These are phyloP conservation scores for Colletotrichum eremochloae DNA, from an alignment of 2,329 filamentous ascomycete genomes.

Conservation along the genomic window DNA sequence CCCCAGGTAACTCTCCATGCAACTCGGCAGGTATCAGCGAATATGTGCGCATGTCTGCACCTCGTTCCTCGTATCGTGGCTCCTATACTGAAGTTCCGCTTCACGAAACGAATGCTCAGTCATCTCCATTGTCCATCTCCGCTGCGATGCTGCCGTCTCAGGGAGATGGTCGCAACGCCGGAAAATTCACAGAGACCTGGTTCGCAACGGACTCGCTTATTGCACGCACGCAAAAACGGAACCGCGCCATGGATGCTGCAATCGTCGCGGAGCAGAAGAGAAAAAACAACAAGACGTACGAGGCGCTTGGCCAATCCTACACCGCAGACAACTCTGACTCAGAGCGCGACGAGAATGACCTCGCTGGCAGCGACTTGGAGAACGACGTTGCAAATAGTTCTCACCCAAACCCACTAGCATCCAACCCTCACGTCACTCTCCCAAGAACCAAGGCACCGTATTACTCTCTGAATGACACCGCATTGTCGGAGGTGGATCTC, in stretches of 20 bases:
- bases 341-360: slow-evolving; percentile 53
- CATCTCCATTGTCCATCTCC: slow-evolving; percentile 31
- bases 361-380: slow-evolving; percentile 45
- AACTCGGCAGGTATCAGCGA: slow-evolving; percentile 59
- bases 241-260: slow-evolving; percentile 57
- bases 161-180: slow-evolving; percentile 52
- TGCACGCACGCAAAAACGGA: slow-evolving; percentile 67
- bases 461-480: slow-evolving; percentile 46
- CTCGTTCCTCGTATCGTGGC: slow-evolving; percentile 53
- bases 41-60: slow-evolving; percentile 62
- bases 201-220: slow-evolving; percentile 67
- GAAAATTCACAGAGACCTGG: slow-evolving; percentile 69
- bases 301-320: slow-evolving; percentile 61
- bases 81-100: slow-evolving; percentile 66
- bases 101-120: slow-evolving; percentile 50
- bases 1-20: slow-evolving; percentile 58
- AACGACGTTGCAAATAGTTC: slow-evolving; percentile 42
- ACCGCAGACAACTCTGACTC: slow-evolving; percentile 57
- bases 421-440: slow-evolving; percentile 57
- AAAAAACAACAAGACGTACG: slow-evolving; percentile 55
- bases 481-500: slow-evolving; percentile 60
- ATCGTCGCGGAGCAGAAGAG: slow-evolving; percentile 51
- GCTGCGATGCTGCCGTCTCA: slow-evolving; percentile 29
- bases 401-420: slow-evolving; percentile 67
- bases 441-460: slow-evolving; percentile 50